Base-by-base conservation (phyloP, 345 rosid genomes). In the Citrus australasica region DNA sequence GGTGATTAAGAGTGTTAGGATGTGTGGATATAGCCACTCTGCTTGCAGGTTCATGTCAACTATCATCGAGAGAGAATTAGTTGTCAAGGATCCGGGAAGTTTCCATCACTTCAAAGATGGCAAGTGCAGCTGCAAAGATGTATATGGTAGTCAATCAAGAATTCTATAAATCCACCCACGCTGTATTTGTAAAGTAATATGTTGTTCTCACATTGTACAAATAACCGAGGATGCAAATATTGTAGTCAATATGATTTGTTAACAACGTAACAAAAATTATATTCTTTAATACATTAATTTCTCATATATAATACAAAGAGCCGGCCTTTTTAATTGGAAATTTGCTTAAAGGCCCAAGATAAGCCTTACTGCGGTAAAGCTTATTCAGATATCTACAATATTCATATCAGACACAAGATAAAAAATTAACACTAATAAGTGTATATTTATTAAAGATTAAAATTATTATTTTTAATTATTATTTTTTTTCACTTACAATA, bases 1-100 rank as follows among this genome's bases (percentile, higher is more conserved):
- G 71, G 81, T 82, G 17, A 30, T 69, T 22, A 81, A 76, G 72
- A 80, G 69, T 77, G 76, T 38, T 53, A 62, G 77, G 68, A 81
- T 81, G 77, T 71, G 81, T 53, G 84, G 81, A 19, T 5, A 27
- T 73, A 68, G 78, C 63, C 81, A 82, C 65, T 61, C 70, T 28
- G 79, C 79, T 33, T 68, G 81, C 78, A 78, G 78, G 79, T 82
- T 82, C 67, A 78, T 82, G 70, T 82, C 84, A 62, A 73, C 76
- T 17, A 78, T 82, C 55, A 60, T 72, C 4, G 81, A 67, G 28
- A 70, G 75, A 53, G 80, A 75, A 65, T 46, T 76, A 79, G 77
- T 76, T 46, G 76, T 76, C 37, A 76, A 76, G 33, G 83, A 81
- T 51, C 73, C 33, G 13, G 71, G 77, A 76, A 76, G 62, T 59